Percentiles rank a stretch among this genome's conserved stretches.
These are phyloP conservation scores for Multifurca ochricompacta DNA, from an alignment of 768 basidiomycete species.

Conservation along the genomic window DNA sequence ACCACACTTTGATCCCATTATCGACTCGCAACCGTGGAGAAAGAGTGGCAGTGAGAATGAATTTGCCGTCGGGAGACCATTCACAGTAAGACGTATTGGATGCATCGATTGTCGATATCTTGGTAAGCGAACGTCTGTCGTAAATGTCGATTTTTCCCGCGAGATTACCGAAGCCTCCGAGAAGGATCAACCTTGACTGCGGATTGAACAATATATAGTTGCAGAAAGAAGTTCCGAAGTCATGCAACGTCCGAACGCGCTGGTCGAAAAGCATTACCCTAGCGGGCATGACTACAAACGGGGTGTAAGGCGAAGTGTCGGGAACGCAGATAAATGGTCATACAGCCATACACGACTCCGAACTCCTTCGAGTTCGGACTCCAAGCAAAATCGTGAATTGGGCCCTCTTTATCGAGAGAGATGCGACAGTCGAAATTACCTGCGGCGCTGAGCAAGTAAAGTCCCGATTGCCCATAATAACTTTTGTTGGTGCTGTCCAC, in stretches of 20 bases:
- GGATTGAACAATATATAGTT: conserved; percentile 96
- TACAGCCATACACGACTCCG: conserved; percentile 93
- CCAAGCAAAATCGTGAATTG: conserved; percentile 95
- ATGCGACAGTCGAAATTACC: conserved; percentile 93
- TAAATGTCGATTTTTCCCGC: conserved; percentile 90
- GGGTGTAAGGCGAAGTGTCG: background rate
- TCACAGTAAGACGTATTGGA: conserved; percentile 92
- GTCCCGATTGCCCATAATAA: conserved; percentile 95
- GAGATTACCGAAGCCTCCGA: conserved; percentile 95
- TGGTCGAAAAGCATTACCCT: conserved; percentile 89
- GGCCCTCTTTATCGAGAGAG: conserved; percentile 88
- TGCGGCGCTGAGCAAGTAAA: conserved; percentile 86
- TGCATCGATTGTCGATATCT: conserved; percentile 74
- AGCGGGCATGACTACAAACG: conserved; percentile 78
- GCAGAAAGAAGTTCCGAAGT: conserved; percentile 83
- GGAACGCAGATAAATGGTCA: conserved; percentile 28
- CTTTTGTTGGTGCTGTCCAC: conserved; percentile 96
- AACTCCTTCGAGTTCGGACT: conserved; percentile 97
- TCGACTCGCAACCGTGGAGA: conserved; percentile 93
- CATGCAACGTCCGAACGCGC: conserved; percentile 78
- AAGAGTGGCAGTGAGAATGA: conserved; percentile 91
- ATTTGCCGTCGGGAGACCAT: conserved; percentile 92
- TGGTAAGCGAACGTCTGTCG: conserved; percentile 79
- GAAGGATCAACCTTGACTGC: conserved; percentile 77
- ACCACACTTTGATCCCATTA: conserved; percentile 96